Conservation (phyloP, 306 rosid species). For the Crotalaria pallida region DNA sequence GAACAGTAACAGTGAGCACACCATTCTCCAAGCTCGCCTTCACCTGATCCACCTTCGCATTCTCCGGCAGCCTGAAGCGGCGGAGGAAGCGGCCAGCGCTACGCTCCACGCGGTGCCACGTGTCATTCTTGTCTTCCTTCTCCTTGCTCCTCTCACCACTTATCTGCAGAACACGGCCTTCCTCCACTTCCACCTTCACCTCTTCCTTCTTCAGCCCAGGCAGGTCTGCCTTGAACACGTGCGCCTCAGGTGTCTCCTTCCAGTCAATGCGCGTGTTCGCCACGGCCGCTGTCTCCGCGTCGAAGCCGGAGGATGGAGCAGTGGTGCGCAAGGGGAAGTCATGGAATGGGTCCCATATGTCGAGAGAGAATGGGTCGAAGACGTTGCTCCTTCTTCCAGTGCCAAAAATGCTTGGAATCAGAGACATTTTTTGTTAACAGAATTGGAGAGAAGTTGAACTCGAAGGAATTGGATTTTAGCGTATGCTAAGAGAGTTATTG, state of each 20-base stretch:
- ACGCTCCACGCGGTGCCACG: constrained; percentile 39
- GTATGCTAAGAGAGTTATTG: too few species aligned
- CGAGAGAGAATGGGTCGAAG: constrained; percentile 3
- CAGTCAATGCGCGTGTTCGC: constrained; percentile 12
- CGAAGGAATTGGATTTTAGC: too few species aligned
- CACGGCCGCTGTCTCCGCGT: not conserved
- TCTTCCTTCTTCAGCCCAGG: constrained; percentile 28
- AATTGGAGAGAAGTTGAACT: too few species aligned
- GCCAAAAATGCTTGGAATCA: not conserved
- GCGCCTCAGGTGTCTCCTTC: constrained; percentile 27
- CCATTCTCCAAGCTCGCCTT: constrained; percentile 34
- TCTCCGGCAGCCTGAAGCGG: constrained; percentile 33
- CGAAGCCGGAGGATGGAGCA: not conserved
- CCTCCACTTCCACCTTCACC: constrained; percentile 31
- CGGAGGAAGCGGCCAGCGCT: constrained; percentile 32
- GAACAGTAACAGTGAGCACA: constrained; percentile 38
- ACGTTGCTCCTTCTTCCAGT: not conserved
- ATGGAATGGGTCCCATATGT: constrained; percentile 2
- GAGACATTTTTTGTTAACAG: not conserved
- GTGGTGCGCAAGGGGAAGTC: not conserved
- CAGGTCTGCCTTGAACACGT: constrained; percentile 27
- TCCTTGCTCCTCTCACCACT: constrained; percentile 30
- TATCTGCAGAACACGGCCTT: constrained; percentile 24
- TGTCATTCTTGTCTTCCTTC: constrained; percentile 17
- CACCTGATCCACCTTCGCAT: constrained; percentile 16